Evolutionary conservation across 148 eudicot species (phyloP).

Genomic region (Fagopyrum tataricum): DNA sequence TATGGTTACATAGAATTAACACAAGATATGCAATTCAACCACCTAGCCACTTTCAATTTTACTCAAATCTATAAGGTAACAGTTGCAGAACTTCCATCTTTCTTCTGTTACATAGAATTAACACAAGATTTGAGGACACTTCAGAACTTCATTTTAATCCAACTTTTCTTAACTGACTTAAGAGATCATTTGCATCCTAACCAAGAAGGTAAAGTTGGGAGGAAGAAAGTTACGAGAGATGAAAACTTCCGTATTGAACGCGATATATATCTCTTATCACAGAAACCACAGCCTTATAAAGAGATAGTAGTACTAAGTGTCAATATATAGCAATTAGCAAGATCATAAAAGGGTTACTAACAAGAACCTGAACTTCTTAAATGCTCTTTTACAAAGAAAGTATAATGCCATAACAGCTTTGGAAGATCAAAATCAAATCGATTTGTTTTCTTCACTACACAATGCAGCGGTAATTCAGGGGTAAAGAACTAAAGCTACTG

Average conservation of each 20-base stretch:
- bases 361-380: constrained; percentile 33
- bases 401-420: constrained; percentile 24
- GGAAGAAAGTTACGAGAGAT: too few relatives aligned
- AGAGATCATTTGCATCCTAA: too few relatives aligned
- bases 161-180: too few relatives aligned
- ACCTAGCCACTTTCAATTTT: neutral
- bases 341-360: too few relatives aligned
- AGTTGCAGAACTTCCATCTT: neutral
- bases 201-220: too few relatives aligned
- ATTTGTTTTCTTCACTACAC: neutral
- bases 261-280: too few relatives aligned
- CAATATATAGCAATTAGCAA: too few relatives aligned
- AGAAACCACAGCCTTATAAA: constrained; percentile 37
- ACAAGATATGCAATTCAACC: neutral
- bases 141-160: too few relatives aligned
- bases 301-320: too few relatives aligned
- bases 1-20: neutral
- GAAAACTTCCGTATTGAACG: too few relatives aligned
- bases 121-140: constrained; percentile 23
- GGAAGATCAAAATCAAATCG: constrained; percentile 20
- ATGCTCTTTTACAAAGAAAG: constrained; percentile 9
- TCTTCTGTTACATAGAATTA: neutral
- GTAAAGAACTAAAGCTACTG: constrained; percentile 19
- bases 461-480: neutral
- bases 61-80: neutral